Conservation (phyloP, 768 basidiomycete species). For the Tylopilus balloui region DNA sequence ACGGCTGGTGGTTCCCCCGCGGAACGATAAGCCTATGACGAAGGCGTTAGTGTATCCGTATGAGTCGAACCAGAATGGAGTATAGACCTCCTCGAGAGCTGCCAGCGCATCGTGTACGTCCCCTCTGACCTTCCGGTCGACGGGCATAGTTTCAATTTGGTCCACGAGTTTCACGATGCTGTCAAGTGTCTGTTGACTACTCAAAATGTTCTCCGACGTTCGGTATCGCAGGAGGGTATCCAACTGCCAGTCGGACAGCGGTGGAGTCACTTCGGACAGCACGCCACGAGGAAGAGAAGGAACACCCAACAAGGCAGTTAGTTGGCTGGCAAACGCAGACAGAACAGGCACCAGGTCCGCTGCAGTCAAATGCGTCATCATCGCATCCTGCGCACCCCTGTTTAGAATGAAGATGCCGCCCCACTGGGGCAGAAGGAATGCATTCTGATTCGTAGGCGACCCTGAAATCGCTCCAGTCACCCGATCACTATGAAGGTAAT, state of each 20-base stretch:
- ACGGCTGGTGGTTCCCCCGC: constrained; percentile 17
- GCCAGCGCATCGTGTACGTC: constrained; percentile 68
- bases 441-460: constrained; percentile 43
- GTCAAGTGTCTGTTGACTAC: constrained; percentile 66
- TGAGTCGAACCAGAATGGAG: not conserved
- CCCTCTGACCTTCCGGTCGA: constrained; percentile 68
- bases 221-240: constrained; percentile 72
- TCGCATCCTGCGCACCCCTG: constrained; percentile 33
- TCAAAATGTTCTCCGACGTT: constrained; percentile 60
- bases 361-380: constrained; percentile 30
- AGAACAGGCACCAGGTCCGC: constrained; percentile 51
- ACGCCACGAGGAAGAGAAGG: constrained; percentile 54
- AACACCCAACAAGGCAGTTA: constrained; percentile 78
- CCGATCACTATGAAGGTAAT: constrained; percentile 2
- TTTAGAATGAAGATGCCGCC: constrained; percentile 84
- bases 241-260: constrained; percentile 72
- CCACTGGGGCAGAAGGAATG: constrained; percentile 93
- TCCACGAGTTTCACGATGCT: constrained; percentile 83
- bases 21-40: constrained; percentile 22
- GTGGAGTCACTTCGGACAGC: constrained; percentile 20
- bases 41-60: constrained; percentile 11
- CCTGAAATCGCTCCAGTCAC: constrained; percentile 35
- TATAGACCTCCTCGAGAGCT: constrained; percentile 66
- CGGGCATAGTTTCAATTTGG: constrained; percentile 90
- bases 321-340: constrained; percentile 61